A percentile compares a stretch with the other conserved stretches of the same genome.
Conservation (phyloP, 352 stramenopile genomes). For the Lagenidium giganteum region DNA sequence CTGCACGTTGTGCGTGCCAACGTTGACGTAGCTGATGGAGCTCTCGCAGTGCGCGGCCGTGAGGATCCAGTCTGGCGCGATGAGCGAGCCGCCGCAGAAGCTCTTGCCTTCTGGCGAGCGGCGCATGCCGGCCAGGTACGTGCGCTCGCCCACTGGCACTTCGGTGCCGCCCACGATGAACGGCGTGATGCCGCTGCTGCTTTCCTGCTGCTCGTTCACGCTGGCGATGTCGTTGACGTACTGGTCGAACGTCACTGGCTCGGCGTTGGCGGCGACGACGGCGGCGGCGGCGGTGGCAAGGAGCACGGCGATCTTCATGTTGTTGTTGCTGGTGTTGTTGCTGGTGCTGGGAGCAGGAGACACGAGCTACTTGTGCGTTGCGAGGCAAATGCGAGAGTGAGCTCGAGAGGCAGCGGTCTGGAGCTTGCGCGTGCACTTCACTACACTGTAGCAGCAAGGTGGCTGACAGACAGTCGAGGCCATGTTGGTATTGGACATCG, state of each 20-base stretch:
- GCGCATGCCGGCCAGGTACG: conserved; percentile 14
- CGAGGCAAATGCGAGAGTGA: too few relatives aligned
- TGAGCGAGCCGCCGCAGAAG: conserved; percentile 37
- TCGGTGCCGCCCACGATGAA: conserved; percentile 18
- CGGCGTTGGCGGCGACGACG: neutral
- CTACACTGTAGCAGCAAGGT: too few relatives aligned
- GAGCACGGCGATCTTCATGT: conserved; percentile 9
- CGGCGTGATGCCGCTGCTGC: conserved; percentile 3
- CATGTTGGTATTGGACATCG: too few relatives aligned
- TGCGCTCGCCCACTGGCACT: conserved; percentile 11
- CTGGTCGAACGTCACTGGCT: conserved; percentile 5
- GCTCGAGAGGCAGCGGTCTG: too few relatives aligned
- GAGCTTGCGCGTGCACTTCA: too few relatives aligned
- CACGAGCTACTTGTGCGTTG: too few relatives aligned
- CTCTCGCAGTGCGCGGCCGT: conserved; percentile 22
- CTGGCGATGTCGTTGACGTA: conserved; percentile 11
- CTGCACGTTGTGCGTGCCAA: conserved; percentile 13
- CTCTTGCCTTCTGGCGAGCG: neutral
- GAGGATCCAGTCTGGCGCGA: conserved; percentile 32
- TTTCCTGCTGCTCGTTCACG: conserved; percentile 5
- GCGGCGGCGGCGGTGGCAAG: conserved; percentile 2
- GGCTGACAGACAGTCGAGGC: too few relatives aligned
- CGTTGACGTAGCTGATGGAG: conserved; percentile 5
- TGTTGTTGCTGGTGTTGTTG: too few relatives aligned
- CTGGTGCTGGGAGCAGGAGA: too few relatives aligned